phyloP scores from a whole-genome alignment of 192 early-diverging fungal species.

The Funneliformis mosseae region DNA sequence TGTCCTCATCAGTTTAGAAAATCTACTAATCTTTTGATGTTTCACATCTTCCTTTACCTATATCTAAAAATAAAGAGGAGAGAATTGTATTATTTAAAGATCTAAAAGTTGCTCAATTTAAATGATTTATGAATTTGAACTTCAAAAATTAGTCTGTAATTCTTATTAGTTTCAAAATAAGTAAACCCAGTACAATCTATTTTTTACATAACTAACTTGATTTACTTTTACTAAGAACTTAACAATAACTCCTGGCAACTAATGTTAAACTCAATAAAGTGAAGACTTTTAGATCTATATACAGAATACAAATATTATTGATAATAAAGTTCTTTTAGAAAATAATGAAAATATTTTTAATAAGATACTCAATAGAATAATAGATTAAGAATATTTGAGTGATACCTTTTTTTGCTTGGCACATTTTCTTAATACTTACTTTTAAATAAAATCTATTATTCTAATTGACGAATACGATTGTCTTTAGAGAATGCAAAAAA shows the following conservation, averaged over 20 bases:
- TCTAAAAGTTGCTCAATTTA: conserved; percentile 6
- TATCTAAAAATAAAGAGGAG: neutral
- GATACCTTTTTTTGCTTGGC: neutral
- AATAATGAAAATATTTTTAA: neutral
- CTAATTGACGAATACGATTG: conserved; percentile 34
- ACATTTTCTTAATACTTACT: neutral
- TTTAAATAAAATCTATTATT: conserved; percentile 9
- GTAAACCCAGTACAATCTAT: neutral
- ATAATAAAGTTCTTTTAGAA: neutral
- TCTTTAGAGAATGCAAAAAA: conserved; percentile 12
- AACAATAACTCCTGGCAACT: neutral
- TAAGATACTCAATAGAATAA: neutral
- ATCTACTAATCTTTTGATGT: conserved; percentile 27
- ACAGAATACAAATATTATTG: conserved; percentile 7
- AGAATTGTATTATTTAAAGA: neutral
- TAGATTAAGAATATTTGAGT: no score
- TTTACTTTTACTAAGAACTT: conserved; percentile 9
- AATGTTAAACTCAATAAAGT: neutral
- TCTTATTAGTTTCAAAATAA: conserved; percentile 25
- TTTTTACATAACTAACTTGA: neutral
- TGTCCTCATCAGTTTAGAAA: conserved; percentile 15
- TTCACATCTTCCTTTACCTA: conserved; percentile 3
- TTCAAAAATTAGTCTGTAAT: conserved; percentile 18
- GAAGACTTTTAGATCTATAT: conserved; percentile 14
- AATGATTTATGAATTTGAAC: conserved; percentile 6